Evolutionary conservation across 352 stramenopile genomes (phyloP), one percentile per base, ranked within the genome.

Genomic region (Phytophthora nicotianae): DNA sequence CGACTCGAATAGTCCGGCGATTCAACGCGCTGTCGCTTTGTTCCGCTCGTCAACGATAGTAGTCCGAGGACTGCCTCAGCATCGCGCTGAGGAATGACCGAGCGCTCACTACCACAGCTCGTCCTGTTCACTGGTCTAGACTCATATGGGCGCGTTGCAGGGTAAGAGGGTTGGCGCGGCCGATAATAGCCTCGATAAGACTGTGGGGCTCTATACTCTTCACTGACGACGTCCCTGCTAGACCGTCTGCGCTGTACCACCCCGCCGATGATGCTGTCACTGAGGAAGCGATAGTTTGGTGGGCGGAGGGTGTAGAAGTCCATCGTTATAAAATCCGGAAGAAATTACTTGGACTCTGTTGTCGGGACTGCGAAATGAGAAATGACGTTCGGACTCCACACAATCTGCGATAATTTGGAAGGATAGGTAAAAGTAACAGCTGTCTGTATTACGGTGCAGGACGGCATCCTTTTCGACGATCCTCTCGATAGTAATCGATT

Each of bases 351-450:
- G 37, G 3, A 0, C 47, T 62, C 23, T 49, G 23, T 2, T 64
- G 21, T 41, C 37, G 26, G 45, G 52, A 29, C 47, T 50, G 56
- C 47, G 43, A 58, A 64, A 51, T 45, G 56, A 58, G 46, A 64
- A 64, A 58, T 64, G 56, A 51, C 17, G 47, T 57, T 45, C 29
- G 16, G 24, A 50, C 38, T 29, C 32, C 38, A 7, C 8, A 56
- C 55, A 63, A 63, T 56, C 27, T 58, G 56, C 37, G 56, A 64
- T 58, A 64, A 46, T 38, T n/a, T 27, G 49, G 56, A 58, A 27
- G 26, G 56, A 64, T 58, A 58, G 45, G 56, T 11, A 49, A 38
- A 38, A 38, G 32, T 24, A 64, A 46, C 56, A 64, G 58, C 46
- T 64, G 47, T 40, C 24, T 40, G 16, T 19, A 57, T 45, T 49